Evolutionary conservation across 768 basidiomycete genomes (phyloP).

Genomic region (Russula lepida): DNA sequence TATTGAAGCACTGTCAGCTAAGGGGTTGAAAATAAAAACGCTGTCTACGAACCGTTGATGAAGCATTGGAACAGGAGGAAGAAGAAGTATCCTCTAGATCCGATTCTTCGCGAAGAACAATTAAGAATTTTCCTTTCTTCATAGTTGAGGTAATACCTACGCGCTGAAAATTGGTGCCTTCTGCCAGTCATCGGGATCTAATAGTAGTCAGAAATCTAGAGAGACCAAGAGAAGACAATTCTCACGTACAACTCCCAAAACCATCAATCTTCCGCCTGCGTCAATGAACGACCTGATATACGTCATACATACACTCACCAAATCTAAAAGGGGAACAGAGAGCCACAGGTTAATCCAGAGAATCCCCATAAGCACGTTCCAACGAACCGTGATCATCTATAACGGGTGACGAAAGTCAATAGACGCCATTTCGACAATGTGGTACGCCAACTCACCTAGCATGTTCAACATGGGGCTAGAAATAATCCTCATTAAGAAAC

Average conservation of each 20-base stretch:
- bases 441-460: slow-evolving; percentile 46
- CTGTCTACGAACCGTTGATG: slow-evolving; percentile 50
- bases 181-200: slow-evolving; percentile 80
- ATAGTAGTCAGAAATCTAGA: slow-evolving; percentile 7
- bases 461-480: slow-evolving; percentile 79
- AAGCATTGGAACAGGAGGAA: slow-evolving; percentile 94
- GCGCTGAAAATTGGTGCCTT: slow-evolving; percentile 58
- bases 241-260: slow-evolving; percentile 69
- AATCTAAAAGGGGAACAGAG: background rate
- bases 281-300: background rate
- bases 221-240: background rate
- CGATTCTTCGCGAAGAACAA: slow-evolving; percentile 45
- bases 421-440: background rate
- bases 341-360: background rate
- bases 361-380: background rate
- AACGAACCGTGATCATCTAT: slow-evolving; percentile 76
- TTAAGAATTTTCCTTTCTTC: background rate
- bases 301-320: slow-evolving; percentile 2
- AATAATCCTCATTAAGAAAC: background rate
- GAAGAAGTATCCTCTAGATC: slow-evolving; percentile 81
- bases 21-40: background rate
- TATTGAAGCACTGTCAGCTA: slow-evolving; percentile 24
- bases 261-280: slow-evolving; percentile 53
- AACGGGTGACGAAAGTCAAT: slow-evolving; percentile 5
- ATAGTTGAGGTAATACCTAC: slow-evolving; percentile 32